A percentile compares a stretch with the other conserved stretches of the same genome.
These are phyloP conservation scores for Oehlia diaphana DNA, from an alignment of 192 early-diverging fungal genomes.

Conservation along the genomic window DNA sequence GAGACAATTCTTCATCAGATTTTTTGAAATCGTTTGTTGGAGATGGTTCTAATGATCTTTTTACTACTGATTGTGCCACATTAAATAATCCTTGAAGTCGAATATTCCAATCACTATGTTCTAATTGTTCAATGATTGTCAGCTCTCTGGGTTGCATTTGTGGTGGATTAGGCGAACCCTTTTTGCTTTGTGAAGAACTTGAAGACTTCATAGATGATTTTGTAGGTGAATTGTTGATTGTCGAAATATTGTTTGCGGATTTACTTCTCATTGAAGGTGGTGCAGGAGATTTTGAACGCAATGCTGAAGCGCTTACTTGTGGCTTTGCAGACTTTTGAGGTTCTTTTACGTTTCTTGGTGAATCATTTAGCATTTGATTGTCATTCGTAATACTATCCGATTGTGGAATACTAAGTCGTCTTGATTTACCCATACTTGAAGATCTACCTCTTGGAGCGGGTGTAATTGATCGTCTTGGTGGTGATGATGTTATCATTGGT, in stretches of 20 bases:
- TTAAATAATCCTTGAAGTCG: constrained; percentile 14
- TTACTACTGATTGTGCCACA: constrained; percentile 1
- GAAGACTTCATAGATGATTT: not conserved
- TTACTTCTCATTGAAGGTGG: not conserved
- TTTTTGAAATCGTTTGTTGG: constrained; percentile 9
- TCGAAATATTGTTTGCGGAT: not conserved
- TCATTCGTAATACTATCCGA: not conserved
- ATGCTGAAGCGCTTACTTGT: not conserved
- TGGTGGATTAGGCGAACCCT: not conserved
- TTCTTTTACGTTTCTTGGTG: not conserved
- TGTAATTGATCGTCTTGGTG: not conserved
- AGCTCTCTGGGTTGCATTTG: not conserved
- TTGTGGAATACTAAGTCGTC: constrained; percentile 2
- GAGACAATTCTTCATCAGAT: constrained; percentile 22
- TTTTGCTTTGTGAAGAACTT: not conserved
- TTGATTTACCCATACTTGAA: constrained; percentile 1
- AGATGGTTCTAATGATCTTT: constrained; percentile 6
- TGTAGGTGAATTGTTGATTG: not conserved
- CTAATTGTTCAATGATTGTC: constrained; percentile 24
- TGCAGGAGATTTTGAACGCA: constrained; percentile 25
- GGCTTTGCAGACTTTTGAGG: not conserved
- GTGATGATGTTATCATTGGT: not conserved
- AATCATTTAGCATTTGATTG: not conserved
- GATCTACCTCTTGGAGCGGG: not conserved
- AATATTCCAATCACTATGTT: not conserved